phyloP scores from a whole-genome alignment of 257 asterid species.

The Solanum arcanum region DNA sequence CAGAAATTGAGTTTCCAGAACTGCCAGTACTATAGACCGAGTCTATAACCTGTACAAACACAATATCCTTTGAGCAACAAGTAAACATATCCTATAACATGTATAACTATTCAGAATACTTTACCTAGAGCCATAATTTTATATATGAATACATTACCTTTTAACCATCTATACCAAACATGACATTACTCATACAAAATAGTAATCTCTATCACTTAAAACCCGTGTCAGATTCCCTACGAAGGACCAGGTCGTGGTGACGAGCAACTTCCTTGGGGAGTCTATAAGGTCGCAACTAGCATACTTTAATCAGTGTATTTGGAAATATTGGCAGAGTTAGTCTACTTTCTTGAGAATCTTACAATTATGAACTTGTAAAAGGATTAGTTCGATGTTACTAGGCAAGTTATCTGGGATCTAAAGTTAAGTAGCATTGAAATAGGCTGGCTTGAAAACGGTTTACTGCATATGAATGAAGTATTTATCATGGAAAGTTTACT shows the following conservation, averaged over 20 bases:
- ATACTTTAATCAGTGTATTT: neutral
- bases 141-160: too few species aligned
- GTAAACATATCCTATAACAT: too few species aligned
- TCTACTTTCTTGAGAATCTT: neutral
- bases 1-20: too few species aligned
- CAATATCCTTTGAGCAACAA: too few species aligned
- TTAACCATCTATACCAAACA: too few species aligned
- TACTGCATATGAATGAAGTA: neutral
- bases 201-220: neutral
- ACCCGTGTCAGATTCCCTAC: neutral
- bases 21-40: too few species aligned
- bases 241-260: slow-evolving; percentile 1
- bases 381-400: neutral
- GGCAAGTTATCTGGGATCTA: neutral
- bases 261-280: slow-evolving; percentile 2
- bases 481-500: neutral
- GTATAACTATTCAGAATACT: too few species aligned
- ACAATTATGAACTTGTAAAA: neutral
- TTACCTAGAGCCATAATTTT: too few species aligned
- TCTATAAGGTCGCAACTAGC: neutral
- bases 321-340: neutral
- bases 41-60: too few species aligned
- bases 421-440: slow-evolving; percentile 1
- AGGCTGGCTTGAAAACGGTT: neutral
- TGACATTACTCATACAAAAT: too few species aligned